Evolutionary conservation across 345 rosid genomes (phyloP), one percentile per base, ranked within the genome.

Genomic region (Hibiscus tridactylites): DNA sequence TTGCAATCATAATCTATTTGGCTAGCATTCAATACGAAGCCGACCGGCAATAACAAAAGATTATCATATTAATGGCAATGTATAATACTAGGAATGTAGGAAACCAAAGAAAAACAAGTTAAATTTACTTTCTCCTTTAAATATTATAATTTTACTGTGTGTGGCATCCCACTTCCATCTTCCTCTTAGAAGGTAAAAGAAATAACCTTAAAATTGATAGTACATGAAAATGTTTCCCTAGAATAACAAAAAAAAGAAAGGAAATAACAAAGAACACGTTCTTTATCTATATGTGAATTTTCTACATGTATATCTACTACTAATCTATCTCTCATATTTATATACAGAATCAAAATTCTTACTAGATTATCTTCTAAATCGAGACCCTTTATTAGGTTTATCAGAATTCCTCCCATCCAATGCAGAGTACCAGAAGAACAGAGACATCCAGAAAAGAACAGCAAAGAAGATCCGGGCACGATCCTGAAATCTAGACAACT

Each of bases 391-490:
- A 76, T 80, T 76, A 2, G 84, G 82, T 81, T 86, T 77, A 73
- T 76, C 87, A 26, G 70, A 17, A 64, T 64, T 64, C 16, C 50
- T 12, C 50, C 68, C 68, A 39, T 39, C 68, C 50, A n/a, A 17
- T 9, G 68, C 68, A 39, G 93, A 88, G 56, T 89, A 83, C 98
- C 98, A 94, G 86, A 91, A 94, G 83, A 91, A 90, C 75, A 91
- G 73, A 78, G 95, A 88, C 93, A 91, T 83, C 98, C 97, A 94
- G 79, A 94, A 88, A 21, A 94, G 87, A 70, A 94, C 96, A 24
- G 96, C 97, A 57, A 85, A 80, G 86, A 91, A 90, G 67, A 91
- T 91, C 81, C 69, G 89, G 56, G 72, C 83, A 0, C 80, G 85
- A 74, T 90, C 96, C 78, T 80, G 90, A 75, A 90, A 50, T 73